A percentile compares a stretch with the other conserved stretches of the same genome.
phyloP scores from a whole-genome alignment of 148 eudicot species.

The Vaccinium darrowii region DNA sequence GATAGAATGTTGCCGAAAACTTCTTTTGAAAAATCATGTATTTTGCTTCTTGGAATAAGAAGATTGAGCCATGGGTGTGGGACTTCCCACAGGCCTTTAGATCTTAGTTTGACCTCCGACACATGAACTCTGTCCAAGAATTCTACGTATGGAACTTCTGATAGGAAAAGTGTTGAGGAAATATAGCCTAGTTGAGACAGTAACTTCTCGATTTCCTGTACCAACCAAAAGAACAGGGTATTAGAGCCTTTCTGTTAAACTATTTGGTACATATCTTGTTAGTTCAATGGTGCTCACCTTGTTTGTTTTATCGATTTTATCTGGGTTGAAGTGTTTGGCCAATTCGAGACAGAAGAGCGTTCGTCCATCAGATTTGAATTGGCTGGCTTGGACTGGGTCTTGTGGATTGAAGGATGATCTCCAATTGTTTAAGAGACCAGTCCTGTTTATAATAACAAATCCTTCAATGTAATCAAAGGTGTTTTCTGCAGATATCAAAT shows the following conservation, averaged over 20 bases:
- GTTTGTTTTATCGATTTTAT: constrained; percentile 29
- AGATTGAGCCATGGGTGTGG: constrained; percentile 98
- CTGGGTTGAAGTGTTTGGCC: constrained; percentile 55
- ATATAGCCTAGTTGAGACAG: constrained; percentile 62
- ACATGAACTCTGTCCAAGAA: constrained; percentile 84
- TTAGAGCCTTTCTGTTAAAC: not conserved
- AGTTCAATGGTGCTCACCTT: constrained; percentile 37
- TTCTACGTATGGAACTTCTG: constrained; percentile 61
- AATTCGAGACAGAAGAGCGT: constrained; percentile 71
- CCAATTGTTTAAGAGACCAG: constrained; percentile 76
- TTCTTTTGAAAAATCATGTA: constrained; percentile 49
- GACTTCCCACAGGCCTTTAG: constrained; percentile 76
- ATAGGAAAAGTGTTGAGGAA: constrained; percentile 52
- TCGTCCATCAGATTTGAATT: constrained; percentile 64
- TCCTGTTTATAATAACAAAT: constrained; percentile 59
- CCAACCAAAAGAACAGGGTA: constrained; percentile 12
- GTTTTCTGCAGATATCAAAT: constrained; percentile 47
- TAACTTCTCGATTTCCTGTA: constrained; percentile 58
- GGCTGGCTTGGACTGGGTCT: constrained; percentile 67
- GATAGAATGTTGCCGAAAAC: constrained; percentile 70
- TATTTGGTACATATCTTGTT: not conserved
- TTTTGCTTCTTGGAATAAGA: constrained; percentile 60
- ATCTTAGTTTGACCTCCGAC: constrained; percentile 60
- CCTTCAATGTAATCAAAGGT: constrained; percentile 86
- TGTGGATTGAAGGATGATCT: constrained; percentile 77